These are phyloP conservation scores for Dunaliella sp. DNA, from an alignment of 139 green algal genomes.

Conservation along the genomic window DNA sequence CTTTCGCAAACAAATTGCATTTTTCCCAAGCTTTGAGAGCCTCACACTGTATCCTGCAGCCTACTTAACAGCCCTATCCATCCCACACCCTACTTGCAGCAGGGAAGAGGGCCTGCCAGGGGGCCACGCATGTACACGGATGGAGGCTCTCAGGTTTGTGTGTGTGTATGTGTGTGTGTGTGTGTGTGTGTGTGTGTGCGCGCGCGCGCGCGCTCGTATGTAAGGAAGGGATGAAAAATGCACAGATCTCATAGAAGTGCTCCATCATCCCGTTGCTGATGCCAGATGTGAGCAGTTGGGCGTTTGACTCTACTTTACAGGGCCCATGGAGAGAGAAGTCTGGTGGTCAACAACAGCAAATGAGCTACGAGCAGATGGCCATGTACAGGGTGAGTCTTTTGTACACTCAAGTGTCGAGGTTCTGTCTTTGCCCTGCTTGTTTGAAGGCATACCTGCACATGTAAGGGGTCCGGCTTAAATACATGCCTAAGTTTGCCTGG, in stretches of 20 bases:
- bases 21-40: no score
- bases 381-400: not conserved
- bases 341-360: not conserved
- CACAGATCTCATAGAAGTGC: no score
- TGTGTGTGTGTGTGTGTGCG: not conserved
- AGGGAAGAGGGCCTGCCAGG: not conserved
- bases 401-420: not conserved
- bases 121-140: not conserved
- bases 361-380: not conserved
- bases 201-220: no score
- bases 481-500: not conserved
- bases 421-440: not conserved
- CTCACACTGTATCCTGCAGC: no score
- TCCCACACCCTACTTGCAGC: not conserved
- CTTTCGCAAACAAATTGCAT: no score
- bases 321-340: not conserved
- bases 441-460: not conserved
- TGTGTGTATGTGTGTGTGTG: not conserved
- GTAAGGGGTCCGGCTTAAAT: not conserved
- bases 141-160: not conserved
- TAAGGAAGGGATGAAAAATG: no score
- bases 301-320: not conserved
- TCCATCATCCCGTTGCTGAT: not conserved
- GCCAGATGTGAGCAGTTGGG: not conserved
- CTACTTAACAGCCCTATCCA: no score